phyloP scores from a whole-genome alignment of 257 asterid species.

The Solanum acaule region DNA sequence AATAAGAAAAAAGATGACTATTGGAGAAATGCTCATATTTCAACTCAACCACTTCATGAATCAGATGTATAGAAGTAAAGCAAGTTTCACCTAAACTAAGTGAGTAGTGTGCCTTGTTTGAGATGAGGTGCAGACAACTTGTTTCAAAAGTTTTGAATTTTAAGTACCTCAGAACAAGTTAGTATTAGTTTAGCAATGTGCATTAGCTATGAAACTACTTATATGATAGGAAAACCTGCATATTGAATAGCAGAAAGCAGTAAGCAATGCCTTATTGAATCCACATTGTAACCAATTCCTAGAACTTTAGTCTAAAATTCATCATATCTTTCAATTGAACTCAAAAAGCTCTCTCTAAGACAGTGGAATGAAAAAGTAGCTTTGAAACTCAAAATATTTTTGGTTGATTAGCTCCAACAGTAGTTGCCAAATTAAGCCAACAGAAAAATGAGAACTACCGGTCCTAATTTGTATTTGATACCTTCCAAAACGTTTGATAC shows the following conservation, averaged over 20 bases:
- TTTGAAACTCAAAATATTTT: not conserved
- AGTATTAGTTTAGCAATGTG: not conserved
- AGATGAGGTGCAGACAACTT: not conserved
- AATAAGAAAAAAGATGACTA: not conserved
- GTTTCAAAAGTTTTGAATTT: not conserved
- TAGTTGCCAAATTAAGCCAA: not conserved
- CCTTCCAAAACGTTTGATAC: not conserved
- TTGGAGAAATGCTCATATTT: not conserved
- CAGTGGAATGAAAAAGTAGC: not conserved
- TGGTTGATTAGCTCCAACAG: not conserved
- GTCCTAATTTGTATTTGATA: not conserved
- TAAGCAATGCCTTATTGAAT: not conserved
- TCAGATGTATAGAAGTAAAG: not conserved
- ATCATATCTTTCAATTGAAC: not conserved
- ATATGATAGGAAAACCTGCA: not conserved
- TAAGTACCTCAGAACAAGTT: not conserved
- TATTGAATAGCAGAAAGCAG: not conserved
- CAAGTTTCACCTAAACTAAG: not conserved
- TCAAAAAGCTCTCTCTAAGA: not conserved
- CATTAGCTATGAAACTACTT: not conserved
- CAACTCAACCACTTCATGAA: not conserved
- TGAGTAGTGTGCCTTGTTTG: not conserved
- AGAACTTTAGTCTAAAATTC: not conserved
- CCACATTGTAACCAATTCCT: not conserved
- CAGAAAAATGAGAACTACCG: not conserved